Evolutionary conservation across 108 stramenopile species (phyloP).

Genomic region (Stephanodiscus triporus): DNA sequence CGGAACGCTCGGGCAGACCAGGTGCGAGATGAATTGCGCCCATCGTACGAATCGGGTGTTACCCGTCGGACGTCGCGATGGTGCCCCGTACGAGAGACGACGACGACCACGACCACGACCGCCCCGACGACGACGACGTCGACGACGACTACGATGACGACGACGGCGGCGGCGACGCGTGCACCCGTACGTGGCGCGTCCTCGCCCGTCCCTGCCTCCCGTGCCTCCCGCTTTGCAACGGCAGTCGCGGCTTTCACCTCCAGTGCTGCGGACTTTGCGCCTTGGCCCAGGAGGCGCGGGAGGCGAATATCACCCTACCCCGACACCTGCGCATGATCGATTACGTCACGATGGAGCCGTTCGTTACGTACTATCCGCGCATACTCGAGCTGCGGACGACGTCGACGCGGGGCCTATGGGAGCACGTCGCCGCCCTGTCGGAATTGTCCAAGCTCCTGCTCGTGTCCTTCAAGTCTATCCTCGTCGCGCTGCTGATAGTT

Average conservation of each 20-base stretch:
- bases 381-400: constrained; percentile 37
- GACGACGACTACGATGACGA: not conserved
- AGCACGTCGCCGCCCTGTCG: constrained; percentile 48
- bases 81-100: constrained; percentile 10
- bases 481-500: constrained; percentile 35
- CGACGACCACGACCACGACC: constrained; percentile 3
- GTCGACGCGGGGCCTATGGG: constrained; percentile 18
- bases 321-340: constrained; percentile 64
- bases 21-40: constrained; percentile 66
- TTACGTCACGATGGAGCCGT: constrained; percentile 81
- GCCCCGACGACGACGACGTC: constrained; percentile 1
- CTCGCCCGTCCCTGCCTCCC: constrained; percentile 37
- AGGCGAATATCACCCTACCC: constrained; percentile 57
- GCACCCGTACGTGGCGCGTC: constrained; percentile 45
- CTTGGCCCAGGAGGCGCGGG: constrained; percentile 81
- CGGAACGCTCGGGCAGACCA: constrained; percentile 63
- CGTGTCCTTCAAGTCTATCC: constrained; percentile 26
- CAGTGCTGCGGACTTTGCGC: constrained; percentile 80
- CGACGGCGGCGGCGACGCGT: constrained; percentile 29
- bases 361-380: constrained; percentile 64
- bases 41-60: constrained; percentile 76
- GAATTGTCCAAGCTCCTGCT: constrained; percentile 37
- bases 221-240: constrained; percentile 45
- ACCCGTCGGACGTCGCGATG: constrained; percentile 41
- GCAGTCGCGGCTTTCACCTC: constrained; percentile 52